Percentiles rank a stretch among this genome's conserved stretches.
phyloP scores from a whole-genome alignment of 257 asterid species.

The Plantago elongata region DNA sequence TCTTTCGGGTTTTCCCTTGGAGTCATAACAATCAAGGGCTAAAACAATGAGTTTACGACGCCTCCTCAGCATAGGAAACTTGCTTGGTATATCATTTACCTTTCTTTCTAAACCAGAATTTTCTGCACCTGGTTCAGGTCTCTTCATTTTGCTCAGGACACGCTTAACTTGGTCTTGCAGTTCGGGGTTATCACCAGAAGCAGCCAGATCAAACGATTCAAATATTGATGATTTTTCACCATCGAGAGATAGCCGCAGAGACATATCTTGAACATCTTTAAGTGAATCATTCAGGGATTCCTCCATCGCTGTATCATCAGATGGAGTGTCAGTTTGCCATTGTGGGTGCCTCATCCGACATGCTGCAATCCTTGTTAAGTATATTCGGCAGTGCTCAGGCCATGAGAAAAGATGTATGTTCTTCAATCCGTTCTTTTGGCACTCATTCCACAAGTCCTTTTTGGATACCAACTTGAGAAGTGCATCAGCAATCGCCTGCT shows the following conservation, averaged over 20 bases:
- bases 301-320: conserved; percentile 48
- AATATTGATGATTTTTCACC: conserved; percentile 61
- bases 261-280: conserved; percentile 66
- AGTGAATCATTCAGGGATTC: conserved; percentile 78
- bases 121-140: conserved; percentile 30
- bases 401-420: conserved; percentile 82
- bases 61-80: conserved; percentile 65
- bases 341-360: conserved; percentile 91
- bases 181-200: conserved; percentile 36
- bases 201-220: conserved; percentile 40
- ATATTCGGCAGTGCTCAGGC: conserved; percentile 87
- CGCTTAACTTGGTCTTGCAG: conserved; percentile 62
- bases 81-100: conserved; percentile 36
- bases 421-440: conserved; percentile 66
- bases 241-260: conserved; percentile 71
- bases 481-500: conserved; percentile 58
- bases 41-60: conserved; percentile 55
- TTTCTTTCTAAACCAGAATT: conserved; percentile 38
- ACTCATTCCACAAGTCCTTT: conserved; percentile 74
- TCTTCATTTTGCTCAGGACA: conserved; percentile 62
- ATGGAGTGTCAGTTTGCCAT: conserved; percentile 75
- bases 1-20: conserved; percentile 50
- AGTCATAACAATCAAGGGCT: conserved; percentile 74
- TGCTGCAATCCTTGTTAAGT: conserved; percentile 64
- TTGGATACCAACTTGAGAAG: conserved; percentile 71